Percentiles rank a stretch among this genome's conserved stretches.
These are phyloP conservation scores for Phytophthora ramorum DNA, from an alignment of 352 stramenopile genomes.

Conservation along the genomic window DNA sequence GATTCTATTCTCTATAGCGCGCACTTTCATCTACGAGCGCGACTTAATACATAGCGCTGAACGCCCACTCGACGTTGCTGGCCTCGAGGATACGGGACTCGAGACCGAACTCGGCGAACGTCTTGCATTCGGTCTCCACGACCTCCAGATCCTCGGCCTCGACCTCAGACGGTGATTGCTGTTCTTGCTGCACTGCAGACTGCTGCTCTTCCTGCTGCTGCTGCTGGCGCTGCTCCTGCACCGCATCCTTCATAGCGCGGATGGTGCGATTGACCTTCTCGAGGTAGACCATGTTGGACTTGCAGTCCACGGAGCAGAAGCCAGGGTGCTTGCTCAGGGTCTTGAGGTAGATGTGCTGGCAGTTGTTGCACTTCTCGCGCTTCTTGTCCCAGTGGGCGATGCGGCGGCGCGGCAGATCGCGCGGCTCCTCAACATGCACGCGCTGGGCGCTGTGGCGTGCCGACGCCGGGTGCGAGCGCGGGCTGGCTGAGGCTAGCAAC, in stretches of 20 bases:
- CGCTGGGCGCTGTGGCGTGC: slow-evolving; percentile 51
- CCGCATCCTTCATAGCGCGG: slow-evolving; percentile 74
- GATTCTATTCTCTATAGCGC: slow-evolving; percentile 29
- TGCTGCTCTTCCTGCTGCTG: slow-evolving; percentile 26
- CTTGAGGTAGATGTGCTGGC: slow-evolving; percentile 88
- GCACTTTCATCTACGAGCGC: slow-evolving; percentile 21
- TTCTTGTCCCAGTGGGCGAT: slow-evolving; percentile 89
- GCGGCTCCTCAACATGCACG: slow-evolving; percentile 54
- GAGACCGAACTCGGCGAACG: slow-evolving; percentile 80
- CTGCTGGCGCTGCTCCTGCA: slow-evolving; percentile 58
- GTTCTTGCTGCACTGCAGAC: slow-evolving; percentile 3
- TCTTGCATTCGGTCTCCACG: slow-evolving; percentile 42
- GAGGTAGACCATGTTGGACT: slow-evolving; percentile 87
- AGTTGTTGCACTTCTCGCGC: slow-evolving; percentile 86
- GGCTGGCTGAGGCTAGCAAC: slow-evolving; percentile 26
- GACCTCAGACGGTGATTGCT: slow-evolving; percentile 10
- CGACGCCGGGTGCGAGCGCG: slow-evolving; percentile 15
- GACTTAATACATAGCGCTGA: slow-evolving; percentile 79
- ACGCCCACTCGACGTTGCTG: slow-evolving; percentile 78
- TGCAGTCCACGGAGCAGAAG: slow-evolving; percentile 90
- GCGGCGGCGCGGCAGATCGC: slow-evolving; percentile 37
- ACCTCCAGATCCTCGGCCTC: slow-evolving; percentile 29
- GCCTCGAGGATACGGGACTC: slow-evolving; percentile 64
- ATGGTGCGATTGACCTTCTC: slow-evolving; percentile 87
- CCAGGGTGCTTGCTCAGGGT: slow-evolving; percentile 75